These are phyloP conservation scores for Stephanodiscus minutulus DNA, from an alignment of 108 stramenopile species.

Conservation along the genomic window DNA sequence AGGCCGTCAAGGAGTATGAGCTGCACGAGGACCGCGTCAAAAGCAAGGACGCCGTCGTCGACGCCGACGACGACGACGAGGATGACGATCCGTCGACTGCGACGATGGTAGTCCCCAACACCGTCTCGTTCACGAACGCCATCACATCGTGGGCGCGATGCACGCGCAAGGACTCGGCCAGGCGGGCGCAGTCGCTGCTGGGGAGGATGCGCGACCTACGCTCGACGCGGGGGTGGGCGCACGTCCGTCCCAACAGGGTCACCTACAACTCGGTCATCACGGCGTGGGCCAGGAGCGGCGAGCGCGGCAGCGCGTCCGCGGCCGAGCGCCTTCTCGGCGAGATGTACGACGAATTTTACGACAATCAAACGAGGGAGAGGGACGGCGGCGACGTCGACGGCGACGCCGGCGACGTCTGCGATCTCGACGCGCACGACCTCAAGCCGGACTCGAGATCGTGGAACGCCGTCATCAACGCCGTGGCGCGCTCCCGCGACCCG, in stretches of 20 bases:
- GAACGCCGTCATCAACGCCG: slow-evolving; percentile 50
- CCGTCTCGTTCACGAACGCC: slow-evolving; percentile 54
- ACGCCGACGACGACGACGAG: slow-evolving; percentile 3
- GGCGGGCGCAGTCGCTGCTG: slow-evolving; percentile 44
- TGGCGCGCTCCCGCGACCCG: slow-evolving; percentile 39
- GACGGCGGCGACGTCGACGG: slow-evolving; percentile 1
- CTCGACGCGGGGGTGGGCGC: slow-evolving; percentile 23
- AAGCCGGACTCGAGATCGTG: slow-evolving; percentile 38
- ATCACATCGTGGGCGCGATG: slow-evolving; percentile 65
- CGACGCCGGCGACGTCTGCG: slow-evolving; percentile 13
- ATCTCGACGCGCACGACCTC: slow-evolving; percentile 16
- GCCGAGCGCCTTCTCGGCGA: slow-evolving; percentile 45
- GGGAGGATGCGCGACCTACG: slow-evolving; percentile 31
- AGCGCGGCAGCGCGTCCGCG: slow-evolving; percentile 25
- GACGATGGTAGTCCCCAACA: slow-evolving; percentile 39
- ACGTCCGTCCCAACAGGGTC: slow-evolving; percentile 65
- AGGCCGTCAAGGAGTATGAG: slow-evolving; percentile 38
- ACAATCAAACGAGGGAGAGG: background rate
- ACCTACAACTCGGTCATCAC: slow-evolving; percentile 64
- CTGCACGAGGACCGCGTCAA: background rate
- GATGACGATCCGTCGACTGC: background rate
- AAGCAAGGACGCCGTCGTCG: background rate
- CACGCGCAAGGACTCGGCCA: slow-evolving; percentile 49
- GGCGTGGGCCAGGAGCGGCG: slow-evolving; percentile 50
- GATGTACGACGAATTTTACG: slow-evolving; percentile 49